phyloP scores from a whole-genome alignment of 2,329 filamentous ascomycete genomes.

The Penicillium sp. region DNA sequence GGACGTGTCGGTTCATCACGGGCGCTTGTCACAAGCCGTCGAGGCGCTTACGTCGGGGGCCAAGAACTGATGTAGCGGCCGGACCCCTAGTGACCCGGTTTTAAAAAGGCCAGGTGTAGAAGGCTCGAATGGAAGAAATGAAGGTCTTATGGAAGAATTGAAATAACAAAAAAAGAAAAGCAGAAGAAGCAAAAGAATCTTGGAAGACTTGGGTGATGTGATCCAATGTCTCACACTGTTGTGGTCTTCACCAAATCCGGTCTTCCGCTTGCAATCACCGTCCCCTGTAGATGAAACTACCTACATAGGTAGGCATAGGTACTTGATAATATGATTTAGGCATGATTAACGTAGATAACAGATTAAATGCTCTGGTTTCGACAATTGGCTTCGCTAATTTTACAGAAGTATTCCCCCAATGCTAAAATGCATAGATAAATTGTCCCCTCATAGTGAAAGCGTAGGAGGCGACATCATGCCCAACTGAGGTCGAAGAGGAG shows the following conservation, averaged over 20 bases:
- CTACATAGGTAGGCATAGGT: no score
- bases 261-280: conserved; percentile 15
- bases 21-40: conserved; percentile 12
- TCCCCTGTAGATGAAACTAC: not conserved
- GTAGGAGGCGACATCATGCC: conserved; percentile 11
- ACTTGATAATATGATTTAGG: not conserved
- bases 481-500: conserved; percentile 20
- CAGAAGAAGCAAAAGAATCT: not conserved
- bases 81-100: conserved; percentile 6
- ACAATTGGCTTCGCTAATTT: not conserved
- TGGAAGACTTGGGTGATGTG: not conserved
- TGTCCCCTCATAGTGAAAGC: not conserved
- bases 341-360: not conserved
- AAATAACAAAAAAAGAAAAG: not conserved
- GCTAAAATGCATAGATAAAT: not conserved
- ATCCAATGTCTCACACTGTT: not conserved
- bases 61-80: not conserved
- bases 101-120: conserved; percentile 8
- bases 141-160: not conserved
- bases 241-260: conserved; percentile 18
- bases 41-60: conserved; percentile 24
- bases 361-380: not conserved
- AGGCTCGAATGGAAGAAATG: not conserved
- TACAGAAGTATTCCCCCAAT: not conserved
- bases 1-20: conserved; percentile 79